Base-by-base conservation (phyloP, 2,329 filamentous ascomycete genomes). In the Aaosphaeria arxii region DNA sequence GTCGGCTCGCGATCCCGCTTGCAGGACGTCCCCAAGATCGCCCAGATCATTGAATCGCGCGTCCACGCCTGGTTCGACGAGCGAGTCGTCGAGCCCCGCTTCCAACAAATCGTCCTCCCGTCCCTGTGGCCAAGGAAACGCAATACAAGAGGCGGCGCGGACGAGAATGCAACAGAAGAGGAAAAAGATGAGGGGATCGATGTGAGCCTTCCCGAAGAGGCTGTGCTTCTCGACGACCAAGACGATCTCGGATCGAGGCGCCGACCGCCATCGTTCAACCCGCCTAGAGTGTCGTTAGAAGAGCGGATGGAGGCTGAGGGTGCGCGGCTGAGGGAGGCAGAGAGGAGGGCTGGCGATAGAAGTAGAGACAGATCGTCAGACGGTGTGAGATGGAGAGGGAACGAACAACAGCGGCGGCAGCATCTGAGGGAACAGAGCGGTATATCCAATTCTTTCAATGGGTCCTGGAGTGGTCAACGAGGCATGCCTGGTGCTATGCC, bases 31-130 rank as follows among this genome's bases (percentile, higher is more conserved):
- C 89, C 89, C 30, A 95, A 95, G 67, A 92, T 95, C 59, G 89
- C 89, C 0, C 88, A 92, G 66, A 76, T 95, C 1, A 84, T 95
- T 38, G 89, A 95, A 71, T 81, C 85, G 4, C 80, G 88, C 13
- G 77, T 95, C 11, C 89, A 94, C 70, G 83, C 84, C 46, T 95
- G 89, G 89, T 92, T 95, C 67, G 89, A 94, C 67, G 89, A 94
- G 64, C 83, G 89, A 42, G 88, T 85, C 53, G 89, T 95, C 5
- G 89, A 94, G 71, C 89, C 89, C 2, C 81, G 88, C 29, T 94
- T 94, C 69, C 89, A 94, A 66, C 88, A 94, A 64, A 92, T 94
- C 55, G 87, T 88, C 1, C 76, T 95, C 6, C 89, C 89, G 0
- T 90, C 84, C 57, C 66, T 94, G 50, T 95, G 89, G 89, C 89